phyloP scores from a whole-genome alignment of 2,329 filamentous ascomycete genomes.

The Cladophialophora bantiana region DNA sequence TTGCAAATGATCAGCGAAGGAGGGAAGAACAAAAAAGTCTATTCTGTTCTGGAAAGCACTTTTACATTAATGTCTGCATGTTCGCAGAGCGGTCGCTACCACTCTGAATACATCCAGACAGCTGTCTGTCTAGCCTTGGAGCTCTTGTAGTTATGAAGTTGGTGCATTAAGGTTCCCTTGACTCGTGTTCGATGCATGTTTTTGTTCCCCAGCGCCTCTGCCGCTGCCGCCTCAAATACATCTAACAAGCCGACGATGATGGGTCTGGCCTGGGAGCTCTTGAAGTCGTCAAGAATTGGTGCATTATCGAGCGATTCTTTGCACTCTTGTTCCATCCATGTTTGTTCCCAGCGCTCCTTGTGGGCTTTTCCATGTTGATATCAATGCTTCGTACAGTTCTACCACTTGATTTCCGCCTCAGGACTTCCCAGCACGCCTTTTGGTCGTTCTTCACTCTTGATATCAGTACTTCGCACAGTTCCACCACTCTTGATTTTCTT shows the following conservation, averaged over 20 bases:
- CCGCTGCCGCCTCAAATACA: background rate
- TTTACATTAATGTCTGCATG: background rate
- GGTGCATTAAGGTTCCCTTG: background rate
- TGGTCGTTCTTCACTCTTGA: background rate
- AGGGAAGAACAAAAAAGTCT: background rate
- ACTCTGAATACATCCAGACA: background rate
- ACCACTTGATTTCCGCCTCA: background rate
- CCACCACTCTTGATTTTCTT: background rate
- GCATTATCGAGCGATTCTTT: background rate
- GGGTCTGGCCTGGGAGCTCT: background rate
- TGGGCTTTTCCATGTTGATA: background rate
- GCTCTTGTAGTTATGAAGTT: background rate
- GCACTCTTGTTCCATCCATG: background rate
- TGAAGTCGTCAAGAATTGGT: background rate
- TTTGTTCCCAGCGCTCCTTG: background rate
- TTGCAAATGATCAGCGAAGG: background rate
- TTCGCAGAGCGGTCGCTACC: background rate
- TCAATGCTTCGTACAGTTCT: background rate
- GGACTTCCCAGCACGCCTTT: background rate
- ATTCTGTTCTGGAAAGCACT: slow-evolving; percentile 3
- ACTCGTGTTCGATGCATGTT: background rate
- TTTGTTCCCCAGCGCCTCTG: background rate
- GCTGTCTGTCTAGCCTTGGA: background rate
- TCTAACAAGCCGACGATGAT: background rate
- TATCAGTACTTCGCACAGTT: background rate